Percentiles rank a stretch among this genome's conserved stretches.
Evolutionary conservation across 2,329 filamentous ascomycete species (phyloP).

Genomic region (Curvularia eragrostidis): DNA sequence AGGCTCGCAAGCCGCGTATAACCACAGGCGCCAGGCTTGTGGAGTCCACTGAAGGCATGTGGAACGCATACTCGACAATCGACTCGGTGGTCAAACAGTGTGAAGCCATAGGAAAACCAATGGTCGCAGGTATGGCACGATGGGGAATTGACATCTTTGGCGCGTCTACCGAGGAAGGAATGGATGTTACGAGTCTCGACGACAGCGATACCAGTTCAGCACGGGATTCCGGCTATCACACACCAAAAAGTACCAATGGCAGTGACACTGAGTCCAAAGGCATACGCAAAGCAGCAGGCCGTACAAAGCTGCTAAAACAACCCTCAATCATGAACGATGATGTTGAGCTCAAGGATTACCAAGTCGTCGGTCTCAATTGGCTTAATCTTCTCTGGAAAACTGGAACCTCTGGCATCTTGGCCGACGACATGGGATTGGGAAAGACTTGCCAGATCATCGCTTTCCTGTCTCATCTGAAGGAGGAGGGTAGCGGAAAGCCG

Average conservation of each 20-base stretch:
- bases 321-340: conserved; percentile 78
- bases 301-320: conserved; percentile 64
- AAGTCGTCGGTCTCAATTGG: conserved; percentile 95
- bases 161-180: conserved; percentile 64
- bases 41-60: conserved; percentile 74
- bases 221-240: conserved; percentile 73
- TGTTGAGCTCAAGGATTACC: conserved; percentile 87
- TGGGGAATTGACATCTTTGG: conserved; percentile 74
- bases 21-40: conserved; percentile 71
- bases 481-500: conserved; percentile 71
- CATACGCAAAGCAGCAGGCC: conserved; percentile 43
- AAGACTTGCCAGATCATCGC: conserved; percentile 98
- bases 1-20: conserved; percentile 50
- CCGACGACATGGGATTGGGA: conserved; percentile 93
- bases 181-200: conserved; percentile 65
- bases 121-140: conserved; percentile 68
- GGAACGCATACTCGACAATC: conserved; percentile 79
- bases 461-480: conserved; percentile 82
- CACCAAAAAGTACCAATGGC: conserved; percentile 55
- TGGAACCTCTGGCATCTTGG: conserved; percentile 84
- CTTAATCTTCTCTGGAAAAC: conserved; percentile 81
- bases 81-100: conserved; percentile 81
- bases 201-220: conserved; percentile 50
- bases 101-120: conserved; percentile 72
- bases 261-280: conserved; percentile 58